A percentile compares a stretch with the other conserved stretches of the same genome.
Conservation (phyloP, 1,284 basidiomycete genomes). For the Uromyces viciae-fabae region DNA sequence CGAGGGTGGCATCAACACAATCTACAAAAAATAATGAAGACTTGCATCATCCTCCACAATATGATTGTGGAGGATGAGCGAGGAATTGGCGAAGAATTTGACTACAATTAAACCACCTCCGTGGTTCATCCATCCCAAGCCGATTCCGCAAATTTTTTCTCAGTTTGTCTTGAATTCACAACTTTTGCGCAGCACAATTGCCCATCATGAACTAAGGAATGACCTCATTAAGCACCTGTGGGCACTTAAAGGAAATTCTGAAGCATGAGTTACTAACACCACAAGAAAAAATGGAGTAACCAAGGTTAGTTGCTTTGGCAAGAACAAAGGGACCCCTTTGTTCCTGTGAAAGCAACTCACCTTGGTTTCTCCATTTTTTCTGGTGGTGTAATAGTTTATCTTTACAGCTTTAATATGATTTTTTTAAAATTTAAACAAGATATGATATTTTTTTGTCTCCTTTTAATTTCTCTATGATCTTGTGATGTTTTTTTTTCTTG, state of each 20-base stretch:
- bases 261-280: no score
- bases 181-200: not conserved
- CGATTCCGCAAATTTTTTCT: not conserved
- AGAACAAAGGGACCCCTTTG: no score
- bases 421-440: no score
- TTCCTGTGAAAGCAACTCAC: no score
- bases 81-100: not conserved
- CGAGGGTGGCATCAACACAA: not conserved
- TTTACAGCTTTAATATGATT: no score
- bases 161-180: not conserved
- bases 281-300: no score
- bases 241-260: not conserved
- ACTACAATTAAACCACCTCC: not conserved
- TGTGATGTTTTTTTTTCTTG: no score
- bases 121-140: not conserved
- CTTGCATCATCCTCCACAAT: slow-evolving; percentile 18
- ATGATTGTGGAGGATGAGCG: slow-evolving; percentile 21
- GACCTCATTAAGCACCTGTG: slow-evolving; percentile 8
- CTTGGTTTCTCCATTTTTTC: no score
- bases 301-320: no score
- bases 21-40: not conserved
- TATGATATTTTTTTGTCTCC: no score
- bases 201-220: not conserved
- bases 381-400: no score
- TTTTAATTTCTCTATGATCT: no score